Evolutionary conservation across 768 basidiomycete genomes (phyloP), one percentile per base, ranked within the genome.

Genomic region (Rhodosporidiobolus odoratus): DNA sequence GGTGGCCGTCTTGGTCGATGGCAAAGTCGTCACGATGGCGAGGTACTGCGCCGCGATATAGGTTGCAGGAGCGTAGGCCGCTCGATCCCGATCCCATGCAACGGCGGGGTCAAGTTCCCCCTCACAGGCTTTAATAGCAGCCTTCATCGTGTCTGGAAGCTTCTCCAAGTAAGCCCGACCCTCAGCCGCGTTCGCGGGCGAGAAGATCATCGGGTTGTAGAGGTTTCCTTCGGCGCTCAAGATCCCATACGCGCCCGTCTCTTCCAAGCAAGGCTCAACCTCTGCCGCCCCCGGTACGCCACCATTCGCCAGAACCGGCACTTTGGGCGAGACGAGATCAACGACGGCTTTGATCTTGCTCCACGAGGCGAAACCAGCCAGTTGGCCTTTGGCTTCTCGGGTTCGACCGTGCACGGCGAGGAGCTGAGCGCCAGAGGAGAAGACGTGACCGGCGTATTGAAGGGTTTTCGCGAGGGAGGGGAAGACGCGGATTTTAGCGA

Each of bases 281-380:
- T 98, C 94, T n/a, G 86, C 84, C 53, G 88, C 85, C 79, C 88
- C 91, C 19, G 97, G 86, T 68, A 97, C 86, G 79, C 97, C 98
- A 37, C 96, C 96, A 79, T 99, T 99, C 0, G 95, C 94, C 78
- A 99, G 91, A 7, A 99, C 93, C 5, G 94, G 95, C 0, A 99
- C 85, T 59, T 75, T 78, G 21, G 58, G 61, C 1, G 86, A 86
- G 45, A 98, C 91, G 1, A 91, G 90, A 75, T 89, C 80, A 79
- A 94, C 96, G 75, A 99, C 92, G 0, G 91, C 90, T 13, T 84
- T 85, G 77, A 99, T 97, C 79, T 96, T 88, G 34, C 81, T 82
- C 77, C 77, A 78, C 52, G 73, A 73, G 2, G 77, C 77, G 32
- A 75, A 65, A 9, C 77, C 77, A 2, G 77, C 70, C 21, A 68